Percentiles rank a stretch among this genome's conserved stretches.
phyloP scores from a whole-genome alignment of 2,329 filamentous ascomycete species.

The Piedraia hortae region DNA sequence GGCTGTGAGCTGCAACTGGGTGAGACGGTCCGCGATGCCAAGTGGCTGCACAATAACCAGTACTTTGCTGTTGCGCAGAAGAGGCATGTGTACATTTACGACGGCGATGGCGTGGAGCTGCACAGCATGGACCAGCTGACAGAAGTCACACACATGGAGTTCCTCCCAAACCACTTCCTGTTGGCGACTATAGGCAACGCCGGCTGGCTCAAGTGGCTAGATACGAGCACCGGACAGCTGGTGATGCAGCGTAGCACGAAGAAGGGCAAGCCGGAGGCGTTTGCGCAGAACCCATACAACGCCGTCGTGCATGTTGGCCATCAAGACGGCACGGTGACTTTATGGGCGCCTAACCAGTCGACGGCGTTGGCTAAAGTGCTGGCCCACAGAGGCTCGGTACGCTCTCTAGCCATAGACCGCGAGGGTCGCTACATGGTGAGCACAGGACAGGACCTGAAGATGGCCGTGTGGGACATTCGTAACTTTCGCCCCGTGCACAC shows the following conservation, averaged over 20 bases:
- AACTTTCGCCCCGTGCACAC: constrained; percentile 82
- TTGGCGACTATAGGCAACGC: constrained; percentile 61
- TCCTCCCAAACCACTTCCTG: constrained; percentile 86
- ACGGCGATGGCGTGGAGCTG: constrained; percentile 66
- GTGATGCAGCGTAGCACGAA: constrained; percentile 66
- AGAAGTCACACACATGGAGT: constrained; percentile 83
- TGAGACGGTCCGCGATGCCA: constrained; percentile 70
- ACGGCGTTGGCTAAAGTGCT: constrained; percentile 76
- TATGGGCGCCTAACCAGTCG: constrained; percentile 83
- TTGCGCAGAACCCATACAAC: constrained; percentile 77
- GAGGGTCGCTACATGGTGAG: constrained; percentile 91
- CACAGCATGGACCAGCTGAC: constrained; percentile 76
- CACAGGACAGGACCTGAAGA: constrained; percentile 64
- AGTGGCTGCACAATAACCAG: constrained; percentile 86
- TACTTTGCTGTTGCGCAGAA: constrained; percentile 90
- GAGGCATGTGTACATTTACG: constrained; percentile 92
- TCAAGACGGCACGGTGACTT: constrained; percentile 75
- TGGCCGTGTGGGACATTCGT: constrained; percentile 88
- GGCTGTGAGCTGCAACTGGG: constrained; percentile 75
- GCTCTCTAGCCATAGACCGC: constrained; percentile 59
- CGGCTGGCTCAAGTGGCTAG: constrained; percentile 77
- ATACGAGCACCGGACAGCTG: constrained; percentile 75
- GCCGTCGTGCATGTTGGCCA: constrained; percentile 79
- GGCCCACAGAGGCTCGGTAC: constrained; percentile 68
- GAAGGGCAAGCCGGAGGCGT: constrained; percentile 54